Base-by-base conservation (phyloP, 495 filamentous ascomycete genomes). In the Podospora tetraspora region DNA sequence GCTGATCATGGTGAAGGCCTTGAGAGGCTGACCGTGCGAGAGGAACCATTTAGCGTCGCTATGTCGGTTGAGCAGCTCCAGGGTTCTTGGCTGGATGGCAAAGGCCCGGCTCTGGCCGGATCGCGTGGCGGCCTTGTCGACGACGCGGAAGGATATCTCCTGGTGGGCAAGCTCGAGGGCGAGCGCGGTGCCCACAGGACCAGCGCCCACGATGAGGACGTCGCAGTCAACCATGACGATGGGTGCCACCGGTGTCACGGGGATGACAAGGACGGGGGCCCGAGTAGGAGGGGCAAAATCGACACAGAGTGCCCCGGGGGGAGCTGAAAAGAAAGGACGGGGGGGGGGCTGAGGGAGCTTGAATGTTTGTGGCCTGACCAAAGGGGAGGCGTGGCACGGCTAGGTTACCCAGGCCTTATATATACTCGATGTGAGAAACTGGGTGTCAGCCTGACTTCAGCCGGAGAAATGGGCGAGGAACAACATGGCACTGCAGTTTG, bases 51-150 rank as follows among this genome's bases (percentile, higher is more conserved):
- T 69, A 3, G 73, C 75, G 30, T 75, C 71, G 34, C 78, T 76
- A 27, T 83, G 76, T 19, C 81, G 81, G 63, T 80, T 79, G 13
- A 84, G 74, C 21, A 85, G 79, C 70, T 85, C 83, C 23, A 78
- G 70, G 0, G 80, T 81, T 9, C 81, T 76, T 43, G 82, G 76
- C 57, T 82, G 83, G 0, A 84, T 68, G 0, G 79, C 76, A 24
- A 83, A 72, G 58, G 83, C 82, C 3, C 79, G 76, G 64, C 79
- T 81, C 30, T 82, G 78, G 64, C 77, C 69, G 25, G 76, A 78
- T 34, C 81, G 78, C 12, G 64, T 68, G 10, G 73, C 69, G 30
- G 68, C 74, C 57, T 77, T 74, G 68, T 83, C 80, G 25, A 83
- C 66, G 71, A 83, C 78, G 30, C 81, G 79, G 23, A 80, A 80